Evolutionary conservation across 164 flowering plant genomes (phyloP).

Genomic region (Magnolia kwangsiensis): DNA sequence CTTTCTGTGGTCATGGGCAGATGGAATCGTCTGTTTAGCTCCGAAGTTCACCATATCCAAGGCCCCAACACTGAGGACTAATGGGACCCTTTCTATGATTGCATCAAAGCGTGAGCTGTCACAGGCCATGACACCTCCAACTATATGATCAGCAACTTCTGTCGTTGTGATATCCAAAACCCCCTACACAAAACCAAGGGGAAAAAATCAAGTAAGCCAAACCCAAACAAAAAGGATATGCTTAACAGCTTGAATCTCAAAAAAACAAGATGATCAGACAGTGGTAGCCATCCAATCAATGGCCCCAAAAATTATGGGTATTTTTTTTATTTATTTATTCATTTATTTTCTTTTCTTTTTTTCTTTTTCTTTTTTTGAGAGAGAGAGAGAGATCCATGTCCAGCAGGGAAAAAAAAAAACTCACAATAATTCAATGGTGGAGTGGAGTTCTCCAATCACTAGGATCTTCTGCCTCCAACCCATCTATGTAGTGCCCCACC

Average conservation of each 20-base stretch:
- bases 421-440: background rate
- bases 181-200: slow-evolving; percentile 40
- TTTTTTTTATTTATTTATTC: no score
- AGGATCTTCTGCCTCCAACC: background rate
- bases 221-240: background rate
- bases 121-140: slow-evolving; percentile 99
- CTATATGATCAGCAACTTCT: slow-evolving; percentile 87
- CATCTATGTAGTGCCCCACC: background rate
- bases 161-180: slow-evolving; percentile 95
- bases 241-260: background rate
- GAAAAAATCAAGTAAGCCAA: background rate
- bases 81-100: slow-evolving; percentile 70
- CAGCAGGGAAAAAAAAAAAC: background rate
- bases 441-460: background rate
- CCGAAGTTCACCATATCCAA: slow-evolving; percentile 97
- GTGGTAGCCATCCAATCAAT: no score
- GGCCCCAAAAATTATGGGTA: no score
- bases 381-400: background rate
- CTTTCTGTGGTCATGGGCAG: slow-evolving; percentile 52
- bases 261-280: no score
- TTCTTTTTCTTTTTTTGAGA: no score
- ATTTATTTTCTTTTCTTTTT: no score
- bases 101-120: slow-evolving; percentile 88
- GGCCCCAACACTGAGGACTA: slow-evolving; percentile 86
- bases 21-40: slow-evolving; percentile 65